Percentiles rank a stretch among this genome's conserved stretches.
These are phyloP conservation scores for Tuber microsphaerosporum DNA, from an alignment of 495 filamentous ascomycete species.

Conservation along the genomic window DNA sequence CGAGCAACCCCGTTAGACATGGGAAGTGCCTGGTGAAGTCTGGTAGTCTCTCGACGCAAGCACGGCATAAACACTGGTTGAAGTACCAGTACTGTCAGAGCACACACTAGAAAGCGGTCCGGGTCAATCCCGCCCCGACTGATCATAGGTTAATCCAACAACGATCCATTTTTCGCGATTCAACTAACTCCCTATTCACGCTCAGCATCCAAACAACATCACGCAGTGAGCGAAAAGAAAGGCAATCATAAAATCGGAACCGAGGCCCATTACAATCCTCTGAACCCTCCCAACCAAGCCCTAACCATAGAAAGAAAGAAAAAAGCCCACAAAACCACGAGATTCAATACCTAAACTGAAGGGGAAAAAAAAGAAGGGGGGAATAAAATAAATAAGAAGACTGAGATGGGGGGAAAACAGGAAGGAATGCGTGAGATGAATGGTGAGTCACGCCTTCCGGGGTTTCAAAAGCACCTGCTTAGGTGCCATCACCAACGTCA, in stretches of 20 bases:
- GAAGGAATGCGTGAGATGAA: background rate
- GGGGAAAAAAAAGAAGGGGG: background rate
- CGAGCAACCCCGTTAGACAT: no score
- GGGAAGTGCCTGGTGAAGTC: background rate
- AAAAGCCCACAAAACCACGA: background rate
- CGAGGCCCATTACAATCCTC: background rate
- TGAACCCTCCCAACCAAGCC: background rate
- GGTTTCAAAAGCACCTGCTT: slow-evolving; percentile 13
- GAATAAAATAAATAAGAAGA: background rate
- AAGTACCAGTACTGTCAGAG: background rate
- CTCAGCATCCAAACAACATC: background rate
- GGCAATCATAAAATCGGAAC: background rate
- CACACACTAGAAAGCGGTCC: background rate
- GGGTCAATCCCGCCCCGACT: background rate
- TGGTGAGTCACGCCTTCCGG: background rate
- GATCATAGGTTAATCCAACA: background rate
- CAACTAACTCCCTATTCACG: background rate
- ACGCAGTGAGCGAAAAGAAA: background rate
- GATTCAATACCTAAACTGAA: background rate
- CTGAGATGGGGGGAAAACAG: background rate
- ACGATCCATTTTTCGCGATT: background rate
- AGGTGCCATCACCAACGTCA: slow-evolving; percentile 40
- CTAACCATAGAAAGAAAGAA: background rate
- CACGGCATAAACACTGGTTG: background rate
- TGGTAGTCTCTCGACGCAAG: no score